Evolutionary conservation across 306 rosid species (phyloP), one percentile per base, ranked within the genome.

Genomic region (Aeschynomene evenia): DNA sequence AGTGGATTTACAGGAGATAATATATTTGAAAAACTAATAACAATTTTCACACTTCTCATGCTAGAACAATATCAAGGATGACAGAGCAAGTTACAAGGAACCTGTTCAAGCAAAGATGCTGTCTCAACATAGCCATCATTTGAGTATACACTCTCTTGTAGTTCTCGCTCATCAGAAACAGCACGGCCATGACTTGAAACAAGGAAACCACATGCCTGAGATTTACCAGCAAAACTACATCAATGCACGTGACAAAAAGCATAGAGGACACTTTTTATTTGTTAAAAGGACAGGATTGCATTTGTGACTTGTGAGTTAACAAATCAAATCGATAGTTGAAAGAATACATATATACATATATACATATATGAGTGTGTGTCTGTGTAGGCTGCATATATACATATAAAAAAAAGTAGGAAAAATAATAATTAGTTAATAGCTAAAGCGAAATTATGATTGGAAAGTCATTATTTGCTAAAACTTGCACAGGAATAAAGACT

Each of bases 161-260:
- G 80, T 79, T 95, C 99, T 71, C 81, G 83, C 76, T 89, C 97
- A 36, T 84, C 95, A 4, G 83, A 51, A 76, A 85, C 86, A 20
- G 80, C 83, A 78, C 66, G 92, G 40, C 63, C 81, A 79, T 81
- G 85, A 80, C 82, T 84, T 60, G 97, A 81, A 70, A 82, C 89
- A 71, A 95, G 91, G 87, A 95, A 95, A 34, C 85, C 83, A 45
- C 78, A 78, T 70, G 97, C 99, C 99, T 95, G 86, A 81, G 79
- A 73, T 78, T 73, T 51, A 70, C 77, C 50, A 37, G 51, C 20
- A 65, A 63, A 42, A 52, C 34, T 15, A 48, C 34, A 80, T 45
- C 52, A 50, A 45, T 59, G 59, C 48, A 55, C 40, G 49, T 28
- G 54, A 76, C 64, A 58, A 52, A 68, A 72, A 24, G 21, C 60